Evolutionary conservation across 179 eudicot species (phyloP).

Genomic region (Silene vulgaris): DNA sequence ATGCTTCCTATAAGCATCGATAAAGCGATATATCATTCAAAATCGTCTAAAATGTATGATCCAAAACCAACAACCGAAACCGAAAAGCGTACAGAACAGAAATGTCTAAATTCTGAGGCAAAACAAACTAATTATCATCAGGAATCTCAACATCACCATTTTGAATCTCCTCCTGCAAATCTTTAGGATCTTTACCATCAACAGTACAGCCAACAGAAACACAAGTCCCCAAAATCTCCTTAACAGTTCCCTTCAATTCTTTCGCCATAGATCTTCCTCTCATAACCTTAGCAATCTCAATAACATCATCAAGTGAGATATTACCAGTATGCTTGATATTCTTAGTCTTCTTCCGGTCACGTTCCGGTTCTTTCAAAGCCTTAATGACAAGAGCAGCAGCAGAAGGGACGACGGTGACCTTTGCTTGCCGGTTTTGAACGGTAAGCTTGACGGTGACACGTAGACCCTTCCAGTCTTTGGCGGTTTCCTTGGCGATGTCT

Average conservation of each 20-base stretch:
- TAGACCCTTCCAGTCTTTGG: conserved; percentile 89
- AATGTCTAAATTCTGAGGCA: neutral
- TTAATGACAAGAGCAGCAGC: conserved; percentile 82
- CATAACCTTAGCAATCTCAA: conserved; percentile 72
- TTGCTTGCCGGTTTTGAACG: conserved; percentile 83
- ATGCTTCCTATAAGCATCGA: too few relatives aligned
- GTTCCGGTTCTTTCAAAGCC: conserved; percentile 77
- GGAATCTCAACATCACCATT: conserved; percentile 77
- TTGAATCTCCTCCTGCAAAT: conserved; percentile 62
- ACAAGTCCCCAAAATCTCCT: conserved; percentile 80
- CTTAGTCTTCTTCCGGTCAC: conserved; percentile 76
- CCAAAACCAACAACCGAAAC: neutral
- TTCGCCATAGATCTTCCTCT: conserved; percentile 70
- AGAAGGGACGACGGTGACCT: conserved; percentile 79
- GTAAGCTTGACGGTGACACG: conserved; percentile 87
- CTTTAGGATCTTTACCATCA: conserved; percentile 79
- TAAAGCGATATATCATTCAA: too few relatives aligned
- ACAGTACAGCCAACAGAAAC: conserved; percentile 82
- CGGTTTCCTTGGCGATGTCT: conserved; percentile 86
- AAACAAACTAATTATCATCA: conserved; percentile 30
- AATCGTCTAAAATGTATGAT: too few relatives aligned
- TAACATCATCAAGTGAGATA: conserved; percentile 64
- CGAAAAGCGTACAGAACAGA: neutral
- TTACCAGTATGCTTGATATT: conserved; percentile 77
- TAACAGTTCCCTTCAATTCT: conserved; percentile 56